Evolutionary conservation across 2,329 filamentous ascomycete genomes (phyloP), one percentile per base, ranked within the genome.

Genomic region (Diatrype stigma): DNA sequence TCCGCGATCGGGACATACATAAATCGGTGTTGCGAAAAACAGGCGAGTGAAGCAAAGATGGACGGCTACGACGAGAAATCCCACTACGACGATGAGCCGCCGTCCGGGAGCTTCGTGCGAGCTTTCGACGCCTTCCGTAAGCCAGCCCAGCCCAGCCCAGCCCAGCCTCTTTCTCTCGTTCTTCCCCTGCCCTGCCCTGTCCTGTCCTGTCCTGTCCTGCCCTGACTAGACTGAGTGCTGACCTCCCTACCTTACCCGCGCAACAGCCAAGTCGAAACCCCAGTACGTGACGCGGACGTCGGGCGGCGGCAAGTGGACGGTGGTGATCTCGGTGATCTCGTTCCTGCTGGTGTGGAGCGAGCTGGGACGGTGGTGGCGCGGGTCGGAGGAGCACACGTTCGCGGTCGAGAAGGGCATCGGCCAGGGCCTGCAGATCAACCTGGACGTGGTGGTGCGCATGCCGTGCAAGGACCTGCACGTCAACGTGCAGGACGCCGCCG

Each of bases 41-140:
- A n/a, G n/a, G n/a, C n/a, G n/a, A n/a, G n/a, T 45, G 50, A 49
- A 7, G 53, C 47, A 54, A 64, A 57, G 52, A 94, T 96, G 90
- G 89, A 94, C 79, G 88, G 87, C 64, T 92, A 87, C 73, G 77
- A 84, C 61, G 79, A 86, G 64, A 71, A 74, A 56, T 79, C 82
- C 60, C 77, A 77, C 59, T 80, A 92, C 61, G 80, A 91, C 64
- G 91, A 96, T 63, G 87, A 88, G 64, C 85, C 89, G 61, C 86
- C 86, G 67, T 78, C 77, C 51, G 79, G 82, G 50, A 77, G 73
- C 69, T 81, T 86, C 51, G 83, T 96, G 64, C 86, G 86, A 70
- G 91, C 93, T 53, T 99, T 99, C 72, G 94, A 99, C 76, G 93
- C 92, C 59, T 99, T 99, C 70, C 93, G 91, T 96, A 82, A 67